These are phyloP conservation scores for Kockiozyma suomiensis DNA, from an alignment of 805 yeast genomes.

Conservation along the genomic window DNA sequence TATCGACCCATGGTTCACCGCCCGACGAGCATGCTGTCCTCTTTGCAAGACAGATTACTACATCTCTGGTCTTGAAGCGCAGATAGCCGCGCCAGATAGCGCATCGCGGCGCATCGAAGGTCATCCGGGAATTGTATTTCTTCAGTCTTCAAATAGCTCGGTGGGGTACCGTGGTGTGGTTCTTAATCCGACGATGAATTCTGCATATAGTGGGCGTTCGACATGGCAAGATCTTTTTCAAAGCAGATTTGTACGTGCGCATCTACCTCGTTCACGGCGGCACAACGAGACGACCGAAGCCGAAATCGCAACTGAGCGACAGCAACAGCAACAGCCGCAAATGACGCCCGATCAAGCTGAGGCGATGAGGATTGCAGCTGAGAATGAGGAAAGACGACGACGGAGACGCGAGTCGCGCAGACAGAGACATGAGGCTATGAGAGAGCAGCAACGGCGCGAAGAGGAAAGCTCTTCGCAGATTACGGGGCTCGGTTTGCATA, in stretches of 20 bases:
- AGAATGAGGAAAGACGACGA: background rate
- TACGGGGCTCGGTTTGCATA: slow-evolving; percentile 8
- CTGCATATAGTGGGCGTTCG: background rate
- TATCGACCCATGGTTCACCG: slow-evolving; percentile 78
- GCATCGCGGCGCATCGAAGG: background rate
- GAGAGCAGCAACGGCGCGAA: slow-evolving; percentile 7
- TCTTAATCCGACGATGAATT: background rate
- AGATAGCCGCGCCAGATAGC: background rate
- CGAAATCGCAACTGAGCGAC: background rate
- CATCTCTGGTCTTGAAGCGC: slow-evolving; percentile 25
- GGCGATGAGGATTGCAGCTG: background rate
- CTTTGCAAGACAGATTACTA: slow-evolving; percentile 75
- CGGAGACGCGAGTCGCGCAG: background rate
- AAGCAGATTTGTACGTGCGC: slow-evolving; percentile 5
- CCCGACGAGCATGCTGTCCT: slow-evolving; percentile 79
- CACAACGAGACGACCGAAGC: background rate
- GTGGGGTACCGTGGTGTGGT: background rate
- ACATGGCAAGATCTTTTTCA: slow-evolving; percentile 1
- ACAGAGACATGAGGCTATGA: background rate
- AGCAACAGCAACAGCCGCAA: background rate
- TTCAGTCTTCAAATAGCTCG: background rate
- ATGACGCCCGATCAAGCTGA: background rate
- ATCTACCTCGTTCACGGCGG: background rate
- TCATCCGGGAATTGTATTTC: background rate
- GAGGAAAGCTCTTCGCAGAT: slow-evolving; percentile 1